phyloP scores from a whole-genome alignment of 306 rosid genomes.

The Cercis canadensis region DNA sequence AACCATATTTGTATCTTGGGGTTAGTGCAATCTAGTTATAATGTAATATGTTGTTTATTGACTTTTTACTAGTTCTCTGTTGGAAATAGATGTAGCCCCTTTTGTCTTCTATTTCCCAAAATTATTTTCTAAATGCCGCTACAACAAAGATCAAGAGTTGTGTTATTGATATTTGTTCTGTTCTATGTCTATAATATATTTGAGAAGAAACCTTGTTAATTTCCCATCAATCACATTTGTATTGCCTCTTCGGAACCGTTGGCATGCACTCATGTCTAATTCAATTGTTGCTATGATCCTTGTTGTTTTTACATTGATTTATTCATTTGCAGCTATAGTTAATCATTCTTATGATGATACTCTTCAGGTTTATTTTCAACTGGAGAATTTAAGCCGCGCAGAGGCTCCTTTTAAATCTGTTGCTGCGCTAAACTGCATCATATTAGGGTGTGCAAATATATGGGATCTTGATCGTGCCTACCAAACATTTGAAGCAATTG shows the following conservation, averaged over 20 bases:
- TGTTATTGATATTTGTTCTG: too few relatives aligned
- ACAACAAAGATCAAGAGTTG: background rate
- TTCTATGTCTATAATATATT: background rate
- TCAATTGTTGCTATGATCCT: conserved; percentile 9
- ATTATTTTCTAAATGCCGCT: background rate
- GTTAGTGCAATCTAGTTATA: background rate
- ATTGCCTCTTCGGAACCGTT: conserved; percentile 3
- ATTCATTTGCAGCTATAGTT: conserved; percentile 26
- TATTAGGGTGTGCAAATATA: conserved; percentile 92
- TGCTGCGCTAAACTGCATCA: conserved; percentile 83
- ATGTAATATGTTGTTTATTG: conserved; percentile 15
- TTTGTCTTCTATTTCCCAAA: background rate
- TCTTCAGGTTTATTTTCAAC: conserved; percentile 87
- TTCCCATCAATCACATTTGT: conserved; percentile 23
- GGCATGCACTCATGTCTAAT: conserved; percentile 17
- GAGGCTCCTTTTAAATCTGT: conserved; percentile 89
- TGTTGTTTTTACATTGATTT: conserved; percentile 12
- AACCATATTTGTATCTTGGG: background rate
- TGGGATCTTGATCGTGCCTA: conserved; percentile 98
- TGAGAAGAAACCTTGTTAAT: background rate
- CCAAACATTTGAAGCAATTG: conserved; percentile 94
- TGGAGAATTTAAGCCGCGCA: conserved; percentile 76
- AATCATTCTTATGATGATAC: conserved; percentile 35
- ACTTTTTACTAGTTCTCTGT: conserved; percentile 13
- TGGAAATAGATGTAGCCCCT: conserved; percentile 4